Evolutionary conservation across 2,329 filamentous ascomycete genomes (phyloP), one percentile per base, ranked within the genome.

Genomic region (Arthroderma uncinatum): DNA sequence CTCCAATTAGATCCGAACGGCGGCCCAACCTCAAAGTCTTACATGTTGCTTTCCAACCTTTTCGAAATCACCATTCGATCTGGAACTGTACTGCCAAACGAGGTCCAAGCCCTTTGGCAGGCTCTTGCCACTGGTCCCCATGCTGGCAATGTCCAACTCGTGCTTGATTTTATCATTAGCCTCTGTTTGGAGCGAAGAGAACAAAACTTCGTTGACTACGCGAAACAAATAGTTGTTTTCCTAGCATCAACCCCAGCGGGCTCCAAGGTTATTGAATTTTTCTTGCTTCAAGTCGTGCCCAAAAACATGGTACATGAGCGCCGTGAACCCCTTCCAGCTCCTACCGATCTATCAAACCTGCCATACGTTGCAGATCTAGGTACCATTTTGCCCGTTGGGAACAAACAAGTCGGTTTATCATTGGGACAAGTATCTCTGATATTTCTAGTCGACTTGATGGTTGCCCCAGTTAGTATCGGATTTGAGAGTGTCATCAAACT

Each of bases 201-300:
- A 70, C 93, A 98, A 66, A 97, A 96, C 65, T 98, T 96, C 70
- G 92, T 98, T 57, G 89, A 96, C 64, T 95, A 94, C 67, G 92
- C 92, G 4, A 98, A 97, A 74, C 93, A 98, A 70, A 93, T 98
- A 55, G 90, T 97, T 14, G 94, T 98, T 0, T 97, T 96, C 69
- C 72, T 98, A 4, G 94, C 93, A 0, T 93, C 89, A 62, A 95
- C 81, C 66, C 86, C 73, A 68, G 84, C 91, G 1, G 91, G 91
- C 0, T 85, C 88, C 52, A 94, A 95, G 66, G 91, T 98, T 2
- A 85, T 98, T 9, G 93, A 98, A 62, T 96, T 96, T 64, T 78
- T 98, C 56, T 76, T 97, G 28, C 79, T 94, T 72, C 90, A 96
- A 62, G 90, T 98, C 61, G 88, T 83, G 0, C 92, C 94, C 0